Percentiles rank a stretch among this genome's conserved stretches.
Conservation (phyloP, 805 yeast genomes). For the Zygosaccharomyces gambellarensis region DNA sequence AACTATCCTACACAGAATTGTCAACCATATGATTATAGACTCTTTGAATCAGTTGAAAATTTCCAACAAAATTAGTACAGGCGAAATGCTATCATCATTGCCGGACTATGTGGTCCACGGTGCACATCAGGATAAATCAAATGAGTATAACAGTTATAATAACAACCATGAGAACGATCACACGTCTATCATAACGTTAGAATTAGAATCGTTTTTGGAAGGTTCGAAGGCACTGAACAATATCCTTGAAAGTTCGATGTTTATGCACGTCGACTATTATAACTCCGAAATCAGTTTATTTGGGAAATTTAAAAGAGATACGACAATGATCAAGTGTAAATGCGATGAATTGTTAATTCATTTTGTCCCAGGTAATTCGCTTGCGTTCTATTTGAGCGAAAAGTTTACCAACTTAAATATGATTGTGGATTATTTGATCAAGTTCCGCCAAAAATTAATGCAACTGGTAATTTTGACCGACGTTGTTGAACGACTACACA, state of each 20-base stretch:
- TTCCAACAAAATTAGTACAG: slow-evolving; percentile 25
- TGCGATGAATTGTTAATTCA: slow-evolving; percentile 30
- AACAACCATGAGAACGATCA: slow-evolving; percentile 8
- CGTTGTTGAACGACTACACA: slow-evolving; percentile 33
- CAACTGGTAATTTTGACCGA: slow-evolving; percentile 33
- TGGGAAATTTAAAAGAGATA: slow-evolving; percentile 32
- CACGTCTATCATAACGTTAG: slow-evolving; percentile 28
- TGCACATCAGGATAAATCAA: background rate
- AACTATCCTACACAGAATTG: slow-evolving; percentile 31
- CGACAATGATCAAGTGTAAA: slow-evolving; percentile 28
- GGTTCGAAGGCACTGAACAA: slow-evolving; percentile 28
- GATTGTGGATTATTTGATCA: slow-evolving; percentile 25
- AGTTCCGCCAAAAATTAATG: slow-evolving; percentile 32
- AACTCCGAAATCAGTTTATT: slow-evolving; percentile 28
- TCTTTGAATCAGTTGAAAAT: slow-evolving; percentile 33
- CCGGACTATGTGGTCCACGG: slow-evolving; percentile 24
- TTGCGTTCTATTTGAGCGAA: slow-evolving; percentile 30
- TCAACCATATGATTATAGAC: slow-evolving; percentile 36
- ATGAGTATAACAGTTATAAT: background rate
- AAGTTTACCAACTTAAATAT: slow-evolving; percentile 24
- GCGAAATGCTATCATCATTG: slow-evolving; percentile 14
- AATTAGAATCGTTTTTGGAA: slow-evolving; percentile 31
- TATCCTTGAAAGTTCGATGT: slow-evolving; percentile 31
- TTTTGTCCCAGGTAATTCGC: slow-evolving; percentile 24
- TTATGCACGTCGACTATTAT: slow-evolving; percentile 31